A percentile compares a stretch with the other conserved stretches of the same genome.
phyloP scores from a whole-genome alignment of 2,329 filamentous ascomycete genomes.

The Monilinia polystroma region DNA sequence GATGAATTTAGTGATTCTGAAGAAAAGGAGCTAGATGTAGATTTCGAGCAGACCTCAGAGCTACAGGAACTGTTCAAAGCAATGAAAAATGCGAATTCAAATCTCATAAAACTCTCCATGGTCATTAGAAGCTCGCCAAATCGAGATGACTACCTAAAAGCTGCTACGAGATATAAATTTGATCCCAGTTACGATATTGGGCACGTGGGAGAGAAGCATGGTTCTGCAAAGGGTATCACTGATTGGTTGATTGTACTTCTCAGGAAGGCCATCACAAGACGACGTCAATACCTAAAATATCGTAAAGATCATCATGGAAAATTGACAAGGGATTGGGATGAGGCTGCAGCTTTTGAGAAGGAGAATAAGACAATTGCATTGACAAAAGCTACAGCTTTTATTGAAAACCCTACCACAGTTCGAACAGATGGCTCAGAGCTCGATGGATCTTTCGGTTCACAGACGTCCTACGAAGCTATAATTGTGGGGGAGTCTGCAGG shows the following conservation, averaged over 20 bases:
- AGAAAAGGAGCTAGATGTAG: conserved; percentile 15
- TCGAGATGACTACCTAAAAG: conserved; percentile 35
- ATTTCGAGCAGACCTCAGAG: conserved; percentile 29
- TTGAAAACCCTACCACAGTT: conserved; percentile 17
- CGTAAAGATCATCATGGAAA: conserved; percentile 37
- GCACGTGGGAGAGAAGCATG: conserved; percentile 34
- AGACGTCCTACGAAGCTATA: conserved; percentile 35
- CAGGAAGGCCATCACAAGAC: conserved; percentile 38
- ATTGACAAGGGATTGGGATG: conserved; percentile 28
- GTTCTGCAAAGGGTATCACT: conserved; percentile 23
- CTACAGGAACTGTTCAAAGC: conserved; percentile 31
- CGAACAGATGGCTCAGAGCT: conserved; percentile 23
- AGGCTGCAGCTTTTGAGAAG: conserved; percentile 6
- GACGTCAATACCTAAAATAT: conserved; percentile 40
- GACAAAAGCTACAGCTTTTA: conserved; percentile 35
- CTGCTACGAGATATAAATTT: conserved; percentile 29
- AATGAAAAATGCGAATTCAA: conserved; percentile 29
- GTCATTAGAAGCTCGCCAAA: conserved; percentile 32
- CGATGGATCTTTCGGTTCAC: conserved; percentile 28
- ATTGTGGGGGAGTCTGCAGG: conserved; percentile 21
- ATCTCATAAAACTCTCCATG: conserved; percentile 34
- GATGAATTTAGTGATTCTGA: conserved; percentile 28
- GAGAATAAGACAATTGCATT: conserved; percentile 26
- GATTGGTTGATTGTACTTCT: conserved; percentile 36
- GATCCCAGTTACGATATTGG: conserved; percentile 28